These are phyloP conservation scores for Penicillium coprophilum DNA, from an alignment of 495 filamentous ascomycete genomes.

Conservation along the genomic window DNA sequence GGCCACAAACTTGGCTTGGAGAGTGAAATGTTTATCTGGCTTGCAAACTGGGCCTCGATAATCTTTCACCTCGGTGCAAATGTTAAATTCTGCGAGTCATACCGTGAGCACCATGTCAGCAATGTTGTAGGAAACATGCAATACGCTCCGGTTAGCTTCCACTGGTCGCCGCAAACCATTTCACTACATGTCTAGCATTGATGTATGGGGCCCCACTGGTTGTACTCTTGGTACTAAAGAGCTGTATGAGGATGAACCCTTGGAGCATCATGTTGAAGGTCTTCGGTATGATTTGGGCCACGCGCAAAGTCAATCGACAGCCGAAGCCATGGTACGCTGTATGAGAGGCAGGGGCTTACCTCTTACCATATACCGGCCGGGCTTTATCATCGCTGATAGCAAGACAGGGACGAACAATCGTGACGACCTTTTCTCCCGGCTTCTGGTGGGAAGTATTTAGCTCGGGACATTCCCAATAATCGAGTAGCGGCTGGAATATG, in stretches of 20 bases:
- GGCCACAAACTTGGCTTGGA: slow-evolving; percentile 5
- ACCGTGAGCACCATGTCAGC: slow-evolving; percentile 16
- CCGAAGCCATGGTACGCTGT: slow-evolving; percentile 22
- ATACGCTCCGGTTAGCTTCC: slow-evolving; percentile 18
- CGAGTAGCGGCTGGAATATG: slow-evolving; percentile 14
- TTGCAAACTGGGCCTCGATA: slow-evolving; percentile 11
- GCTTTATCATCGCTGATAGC: slow-evolving; percentile 25
- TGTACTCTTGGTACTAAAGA: slow-evolving; percentile 9
- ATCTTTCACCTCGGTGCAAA: slow-evolving; percentile 26
- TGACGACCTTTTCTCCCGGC: slow-evolving; percentile 26
- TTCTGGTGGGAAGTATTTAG: slow-evolving; percentile 23
- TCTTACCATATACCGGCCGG: slow-evolving; percentile 25
- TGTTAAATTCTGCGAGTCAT: slow-evolving; percentile 25
- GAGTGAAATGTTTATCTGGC: slow-evolving; percentile 3
- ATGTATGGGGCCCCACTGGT: slow-evolving; percentile 13
- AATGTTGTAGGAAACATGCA: slow-evolving; percentile 22
- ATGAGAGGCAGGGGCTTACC: slow-evolving; percentile 17
- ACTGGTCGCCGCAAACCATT: slow-evolving; percentile 18
- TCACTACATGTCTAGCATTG: slow-evolving; percentile 27
- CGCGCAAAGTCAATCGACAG: slow-evolving; percentile 24
- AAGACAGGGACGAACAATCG: slow-evolving; percentile 21
- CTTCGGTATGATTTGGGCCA: slow-evolving; percentile 25
- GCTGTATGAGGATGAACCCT: slow-evolving; percentile 16
- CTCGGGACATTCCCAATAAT: slow-evolving; percentile 18
- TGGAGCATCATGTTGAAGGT: slow-evolving; percentile 5